Conservation (phyloP, 164 flowering plant genomes). For the Buxus sempervirens region DNA sequence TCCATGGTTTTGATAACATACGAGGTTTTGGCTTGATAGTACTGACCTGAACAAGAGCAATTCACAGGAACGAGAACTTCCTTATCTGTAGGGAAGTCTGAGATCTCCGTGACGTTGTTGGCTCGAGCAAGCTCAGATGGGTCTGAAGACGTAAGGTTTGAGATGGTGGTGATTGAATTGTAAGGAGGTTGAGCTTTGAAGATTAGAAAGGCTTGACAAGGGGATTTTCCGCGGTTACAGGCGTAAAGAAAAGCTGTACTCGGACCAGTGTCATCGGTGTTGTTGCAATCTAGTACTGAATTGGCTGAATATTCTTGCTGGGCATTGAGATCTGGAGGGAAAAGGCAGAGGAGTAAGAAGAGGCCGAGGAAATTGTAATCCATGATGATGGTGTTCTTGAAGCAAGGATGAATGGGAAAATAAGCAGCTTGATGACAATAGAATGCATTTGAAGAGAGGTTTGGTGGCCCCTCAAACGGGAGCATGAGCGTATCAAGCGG, state of each 20-base stretch:
- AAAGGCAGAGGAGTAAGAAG: conserved; percentile 3
- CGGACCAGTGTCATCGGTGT: conserved; percentile 9
- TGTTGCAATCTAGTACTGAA: conserved; percentile 23
- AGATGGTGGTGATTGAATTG: conserved; percentile 36
- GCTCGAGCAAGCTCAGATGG: conserved; percentile 26
- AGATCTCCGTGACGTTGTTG: conserved; percentile 28
- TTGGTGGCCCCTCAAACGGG: background rate
- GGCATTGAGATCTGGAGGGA: conserved; percentile 13
- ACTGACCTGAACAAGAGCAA: conserved; percentile 47
- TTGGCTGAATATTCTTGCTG: conserved; percentile 44
- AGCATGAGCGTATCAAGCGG: background rate
- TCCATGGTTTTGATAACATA: conserved; percentile 9
- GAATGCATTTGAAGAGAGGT: background rate
- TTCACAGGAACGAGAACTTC: conserved; percentile 48
- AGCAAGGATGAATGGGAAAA: conserved; percentile 2
- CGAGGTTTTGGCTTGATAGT: conserved; percentile 44
- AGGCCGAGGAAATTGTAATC: conserved; percentile 17
- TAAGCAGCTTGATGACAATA: background rate
- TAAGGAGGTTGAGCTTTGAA: conserved; percentile 41
- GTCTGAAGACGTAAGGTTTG: conserved; percentile 36
- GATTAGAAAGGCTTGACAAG: conserved; percentile 43
- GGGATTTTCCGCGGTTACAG: conserved; percentile 27
- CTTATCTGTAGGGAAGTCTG: conserved; percentile 23
- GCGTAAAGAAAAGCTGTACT: conserved; percentile 36
- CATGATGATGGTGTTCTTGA: conserved; percentile 15